Percentiles rank a stretch among this genome's conserved stretches.
phyloP scores from a whole-genome alignment of 345 rosid genomes.

The Gossypium bickii region DNA sequence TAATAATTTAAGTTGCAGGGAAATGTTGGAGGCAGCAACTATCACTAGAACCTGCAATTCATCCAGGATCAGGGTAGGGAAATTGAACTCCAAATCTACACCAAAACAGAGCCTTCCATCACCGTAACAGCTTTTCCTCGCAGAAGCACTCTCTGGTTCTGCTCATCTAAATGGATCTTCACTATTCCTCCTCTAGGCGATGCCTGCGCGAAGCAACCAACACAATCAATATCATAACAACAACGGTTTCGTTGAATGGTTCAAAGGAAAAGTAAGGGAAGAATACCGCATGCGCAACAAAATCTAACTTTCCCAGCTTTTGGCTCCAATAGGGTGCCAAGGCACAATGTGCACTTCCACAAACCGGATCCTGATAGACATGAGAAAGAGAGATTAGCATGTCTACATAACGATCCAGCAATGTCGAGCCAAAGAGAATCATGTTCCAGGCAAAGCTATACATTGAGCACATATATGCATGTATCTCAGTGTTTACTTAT shows the following conservation, averaged over 20 bases:
- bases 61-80: background rate
- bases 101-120: conserved; percentile 63
- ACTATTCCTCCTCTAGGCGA: conserved; percentile 61
- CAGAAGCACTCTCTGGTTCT: conserved; percentile 50
- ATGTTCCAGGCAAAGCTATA: background rate
- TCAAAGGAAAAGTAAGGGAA: background rate
- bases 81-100: conserved; percentile 24
- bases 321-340: conserved; percentile 66
- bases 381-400: background rate
- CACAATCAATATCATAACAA: background rate
- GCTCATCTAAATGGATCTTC: conserved; percentile 45
- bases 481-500: background rate
- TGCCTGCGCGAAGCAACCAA: conserved; percentile 37
- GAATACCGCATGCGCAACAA: conserved; percentile 60
- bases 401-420: background rate
- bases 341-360: conserved; percentile 78
- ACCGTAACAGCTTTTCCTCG: conserved; percentile 60
- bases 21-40: background rate
- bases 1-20: background rate
- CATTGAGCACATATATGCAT: background rate
- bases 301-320: conserved; percentile 57
- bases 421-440: background rate
- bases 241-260: background rate
- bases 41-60: background rate
- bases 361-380: conserved; percentile 65